Base-by-base conservation (phyloP, 768 basidiomycete genomes). In the Lactarius indigo region DNA sequence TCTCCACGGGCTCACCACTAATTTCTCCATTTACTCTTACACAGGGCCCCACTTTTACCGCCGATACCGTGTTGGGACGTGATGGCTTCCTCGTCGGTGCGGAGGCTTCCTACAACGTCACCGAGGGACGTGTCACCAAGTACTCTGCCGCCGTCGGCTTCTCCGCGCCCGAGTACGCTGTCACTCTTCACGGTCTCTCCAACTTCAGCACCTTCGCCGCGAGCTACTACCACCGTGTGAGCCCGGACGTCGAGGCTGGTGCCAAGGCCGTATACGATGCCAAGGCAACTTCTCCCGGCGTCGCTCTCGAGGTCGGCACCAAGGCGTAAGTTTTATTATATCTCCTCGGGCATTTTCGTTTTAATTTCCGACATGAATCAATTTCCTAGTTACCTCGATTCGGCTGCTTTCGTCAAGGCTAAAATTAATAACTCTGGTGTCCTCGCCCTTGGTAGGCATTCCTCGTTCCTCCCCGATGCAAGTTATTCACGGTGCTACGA, bases 381-480 rank as follows among this genome's bases (percentile, higher is more conserved):
- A 23, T 39, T 6, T 26, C 61, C 17, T 64, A 91, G 88, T 57
- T 88, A 88, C 81, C 88, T 96, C 69, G 95, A 98, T 80, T 78
- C 84, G 35, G 88, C 94, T 70, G 90, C 95, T 10, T 98, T 92
- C 75, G 84, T 98, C 80, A 98, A 99, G 85, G 92, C 95, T 72
- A 98, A 98, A 85, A 96, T 98, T 83, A 98, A 98, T 87, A 96
- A 96, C 81, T 77, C 87, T 65, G 96, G 96, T 83, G 84, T 96
- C 75, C 84, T 97, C 71, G 90, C 86, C 73, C 87, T 96, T 71
- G 89, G 86, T 92, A 37, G 2, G 75, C 68, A 78, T 30, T 30
- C 61, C n/a, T 56, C 39, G 52, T 31, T n/a, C 41, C 18, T 37
- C 65, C 60, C 5, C 55, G 57, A 60, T 56, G 59, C 26, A 26